Evolutionary conservation across 2,329 filamentous ascomycete species (phyloP), one percentile per base, ranked within the genome.

Genomic region (Pseudogymnoascus sp.): DNA sequence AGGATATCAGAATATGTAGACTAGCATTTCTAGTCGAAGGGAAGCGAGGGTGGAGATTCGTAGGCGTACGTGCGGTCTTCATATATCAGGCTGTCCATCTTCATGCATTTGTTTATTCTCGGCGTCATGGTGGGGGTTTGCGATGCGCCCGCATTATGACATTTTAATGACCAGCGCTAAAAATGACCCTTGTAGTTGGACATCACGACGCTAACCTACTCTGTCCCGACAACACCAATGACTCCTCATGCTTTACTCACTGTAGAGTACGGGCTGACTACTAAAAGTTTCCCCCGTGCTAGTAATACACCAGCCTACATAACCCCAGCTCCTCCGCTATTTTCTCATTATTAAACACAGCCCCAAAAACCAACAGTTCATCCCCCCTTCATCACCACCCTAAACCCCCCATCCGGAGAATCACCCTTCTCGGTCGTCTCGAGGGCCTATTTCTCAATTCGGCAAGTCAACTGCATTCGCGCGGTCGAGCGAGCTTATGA

Each of bases 11-110:
- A 55, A 55, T 25, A 42, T 16, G n/a, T 38, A 25, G 12, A 12
- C 25, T 19, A n/a, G n/a, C 30, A 22, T 60, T 16, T 12, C 38
- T 60, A 38, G 22, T 60, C 35, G 8, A 60, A 60, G 1, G 58
- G 58, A 38, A 60, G 58, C 6, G 58, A 60, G 4, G 5, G 58
- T 6, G 58, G 38, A 25, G 35, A 42, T 38, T 42, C 22, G 33
- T 60, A 60, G 22, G 58, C 49, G 49, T 55, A 55, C 35, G 49
- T 55, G 49, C 49, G 28, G 16, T 55, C 16, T 55, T 55, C 49
- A 16, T 33, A 33, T 7, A 55, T 33, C 7, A 19, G 25, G 28
- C 28, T 35, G 16, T 55, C 49, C 49, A 55, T 55, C 28, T 55
- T 55, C 49, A 35, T 55, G 28, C n/a, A 5, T 33, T 33, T 55